These are phyloP conservation scores for Psilocybe subaeruginosa DNA, from an alignment of 768 basidiomycete genomes.

Conservation along the genomic window DNA sequence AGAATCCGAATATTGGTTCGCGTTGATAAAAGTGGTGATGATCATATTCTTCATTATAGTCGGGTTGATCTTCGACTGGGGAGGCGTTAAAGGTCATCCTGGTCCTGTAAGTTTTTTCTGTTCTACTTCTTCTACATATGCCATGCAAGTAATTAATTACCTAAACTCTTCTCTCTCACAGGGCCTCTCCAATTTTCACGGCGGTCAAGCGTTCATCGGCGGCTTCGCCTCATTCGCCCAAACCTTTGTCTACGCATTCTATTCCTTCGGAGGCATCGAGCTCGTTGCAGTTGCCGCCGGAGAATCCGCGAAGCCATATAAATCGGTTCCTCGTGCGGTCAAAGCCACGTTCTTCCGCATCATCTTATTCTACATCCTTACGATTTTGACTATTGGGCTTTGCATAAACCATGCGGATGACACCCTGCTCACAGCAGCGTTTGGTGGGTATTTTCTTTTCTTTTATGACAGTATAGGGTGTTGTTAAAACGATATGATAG, in stretches of 20 bases:
- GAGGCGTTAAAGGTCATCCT: constrained; percentile 57
- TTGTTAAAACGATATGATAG: constrained; percentile 24
- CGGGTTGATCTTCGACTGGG: constrained; percentile 66
- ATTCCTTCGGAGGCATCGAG: constrained; percentile 70
- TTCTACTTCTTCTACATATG: too few species aligned
- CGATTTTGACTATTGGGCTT: constrained; percentile 66
- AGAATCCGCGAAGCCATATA: constrained; percentile 65
- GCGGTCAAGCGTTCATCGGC: constrained; percentile 55
- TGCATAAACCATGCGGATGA: constrained; percentile 65
- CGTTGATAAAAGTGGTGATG: constrained; percentile 65
- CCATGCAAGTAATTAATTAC: too few species aligned
- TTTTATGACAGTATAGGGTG: neutral
- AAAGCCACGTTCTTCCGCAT: constrained; percentile 72
- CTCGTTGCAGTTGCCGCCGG: constrained; percentile 76
- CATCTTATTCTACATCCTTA: constrained; percentile 64
- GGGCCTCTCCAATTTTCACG: constrained; percentile 54
- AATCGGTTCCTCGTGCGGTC: constrained; percentile 64
- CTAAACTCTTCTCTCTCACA: constrained; percentile 13
- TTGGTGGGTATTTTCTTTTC: constrained; percentile 31
- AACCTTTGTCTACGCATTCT: constrained; percentile 71
- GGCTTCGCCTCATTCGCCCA: constrained; percentile 56
- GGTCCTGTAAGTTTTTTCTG: constrained; percentile 47
- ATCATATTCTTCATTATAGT: constrained; percentile 64
- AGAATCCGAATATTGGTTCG: constrained; percentile 67
- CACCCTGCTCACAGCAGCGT: constrained; percentile 50